phyloP scores from a whole-genome alignment of 208 protist species.

The Trypanosoma scelopori region DNA sequence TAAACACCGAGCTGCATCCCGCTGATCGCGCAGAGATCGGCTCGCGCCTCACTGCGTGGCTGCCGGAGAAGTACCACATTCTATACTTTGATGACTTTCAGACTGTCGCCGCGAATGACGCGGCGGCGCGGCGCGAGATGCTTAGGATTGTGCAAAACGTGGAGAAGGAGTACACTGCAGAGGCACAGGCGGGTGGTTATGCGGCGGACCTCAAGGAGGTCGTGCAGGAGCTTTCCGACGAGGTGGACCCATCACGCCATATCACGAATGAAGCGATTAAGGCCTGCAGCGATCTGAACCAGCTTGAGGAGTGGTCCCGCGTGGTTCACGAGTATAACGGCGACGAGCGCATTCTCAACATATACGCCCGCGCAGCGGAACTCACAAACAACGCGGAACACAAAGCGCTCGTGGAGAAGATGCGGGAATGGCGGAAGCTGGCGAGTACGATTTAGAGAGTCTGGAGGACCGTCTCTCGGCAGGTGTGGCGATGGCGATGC shows the following conservation, averaged over 20 bases:
- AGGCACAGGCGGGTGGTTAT: constrained; percentile 68
- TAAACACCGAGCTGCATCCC: constrained; percentile 84
- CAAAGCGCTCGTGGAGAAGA: constrained; percentile 66
- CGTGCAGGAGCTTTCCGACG: constrained; percentile 64
- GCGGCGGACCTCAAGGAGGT: constrained; percentile 66
- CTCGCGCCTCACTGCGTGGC: constrained; percentile 81
- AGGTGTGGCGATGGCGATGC: too few relatives aligned
- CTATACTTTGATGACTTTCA: constrained; percentile 90
- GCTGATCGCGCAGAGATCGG: constrained; percentile 76
- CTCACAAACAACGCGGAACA: constrained; percentile 79
- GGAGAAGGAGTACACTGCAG: constrained; percentile 71
- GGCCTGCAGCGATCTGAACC: constrained; percentile 55
- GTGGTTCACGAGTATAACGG: constrained; percentile 89
- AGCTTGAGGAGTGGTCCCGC: constrained; percentile 80
- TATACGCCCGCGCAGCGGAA: constrained; percentile 81
- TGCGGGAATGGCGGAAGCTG: constrained; percentile 73
- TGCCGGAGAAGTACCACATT: constrained; percentile 91
- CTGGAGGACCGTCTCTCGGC: not conserved
- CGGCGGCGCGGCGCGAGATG: constrained; percentile 70
- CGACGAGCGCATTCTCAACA: constrained; percentile 81
- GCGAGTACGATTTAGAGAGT: constrained; percentile 65
- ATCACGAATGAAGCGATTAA: constrained; percentile 76
- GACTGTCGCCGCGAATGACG: constrained; percentile 82
- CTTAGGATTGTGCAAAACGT: constrained; percentile 75
- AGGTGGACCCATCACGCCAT: constrained; percentile 77